Evolutionary conservation across 208 protist genomes (phyloP).

Genomic region (Novymonas esmeraldas): DNA sequence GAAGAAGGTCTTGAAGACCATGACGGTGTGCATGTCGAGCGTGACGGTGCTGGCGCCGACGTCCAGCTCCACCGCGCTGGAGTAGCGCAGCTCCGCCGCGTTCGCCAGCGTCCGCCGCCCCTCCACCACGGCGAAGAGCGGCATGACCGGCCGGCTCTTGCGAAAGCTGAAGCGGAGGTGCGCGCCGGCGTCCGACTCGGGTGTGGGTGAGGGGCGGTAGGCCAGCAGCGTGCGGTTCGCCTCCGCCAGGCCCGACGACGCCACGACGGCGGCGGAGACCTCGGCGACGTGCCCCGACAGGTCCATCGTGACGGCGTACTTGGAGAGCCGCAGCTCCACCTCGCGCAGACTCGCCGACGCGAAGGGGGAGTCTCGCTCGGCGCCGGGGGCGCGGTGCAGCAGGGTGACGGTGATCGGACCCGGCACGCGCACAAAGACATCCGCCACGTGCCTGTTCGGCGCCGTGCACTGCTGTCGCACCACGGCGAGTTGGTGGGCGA

Average conservation of each 20-base stretch:
- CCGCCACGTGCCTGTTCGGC: constrained; percentile 51
- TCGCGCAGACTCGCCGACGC: constrained; percentile 47
- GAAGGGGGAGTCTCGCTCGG: constrained; percentile 55
- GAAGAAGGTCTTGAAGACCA: constrained; percentile 80
- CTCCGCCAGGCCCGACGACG: constrained; percentile 42
- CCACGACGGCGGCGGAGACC: constrained; percentile 43
- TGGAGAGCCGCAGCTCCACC: constrained; percentile 59
- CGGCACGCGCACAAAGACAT: constrained; percentile 66
- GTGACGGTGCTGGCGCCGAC: constrained; percentile 63
- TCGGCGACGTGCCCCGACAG: constrained; percentile 52
- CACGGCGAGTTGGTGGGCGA: constrained; percentile 34
- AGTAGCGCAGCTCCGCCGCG: constrained; percentile 77
- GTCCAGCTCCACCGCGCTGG: constrained; percentile 66
- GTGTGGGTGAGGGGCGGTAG: constrained; percentile 12
- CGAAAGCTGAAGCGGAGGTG: constrained; percentile 77
- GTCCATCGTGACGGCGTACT: constrained; percentile 73
- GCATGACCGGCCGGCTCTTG: constrained; percentile 74
- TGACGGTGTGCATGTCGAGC: constrained; percentile 73
- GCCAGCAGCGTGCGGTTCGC: constrained; percentile 51
- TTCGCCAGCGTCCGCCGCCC: constrained; percentile 70
- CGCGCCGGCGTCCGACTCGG: constrained; percentile 5
- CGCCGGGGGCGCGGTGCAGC: constrained; percentile 50
- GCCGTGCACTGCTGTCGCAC: constrained; percentile 34
- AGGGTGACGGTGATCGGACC: constrained; percentile 59
- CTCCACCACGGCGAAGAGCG: constrained; percentile 57